Base-by-base conservation (phyloP, 164 flowering plant species). In the Berberis thunbergii region DNA sequence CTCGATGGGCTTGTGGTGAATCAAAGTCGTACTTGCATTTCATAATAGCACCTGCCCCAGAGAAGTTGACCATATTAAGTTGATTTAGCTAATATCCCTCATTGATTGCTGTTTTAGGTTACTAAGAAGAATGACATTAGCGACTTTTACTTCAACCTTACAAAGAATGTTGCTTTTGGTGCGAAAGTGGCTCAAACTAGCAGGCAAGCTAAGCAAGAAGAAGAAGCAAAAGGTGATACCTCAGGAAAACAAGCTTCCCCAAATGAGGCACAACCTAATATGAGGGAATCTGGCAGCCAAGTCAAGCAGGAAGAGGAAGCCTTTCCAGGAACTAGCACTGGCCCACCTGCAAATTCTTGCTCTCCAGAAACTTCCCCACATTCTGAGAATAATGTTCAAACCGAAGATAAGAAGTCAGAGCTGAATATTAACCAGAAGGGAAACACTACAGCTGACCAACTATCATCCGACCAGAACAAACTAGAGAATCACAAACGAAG, bases 101-200 rank as follows among this genome's bases (percentile, higher is more conserved):
- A 40, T 63, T 45, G 7, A 26, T 7, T 45, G 49, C 40, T 48
- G 42, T 7, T n/a, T 41, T 64, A 89, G 96, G 91, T 85, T 69
- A 84, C 96, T 3, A 89, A 87, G 80, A 89, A 89, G 80, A 71
- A 60, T n/a, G 96, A 84, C 69, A 63, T 89, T 71, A 79, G 62
- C 57, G 93, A 89, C 43, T 89, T 89, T 67, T 89, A 89, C 74
- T 83, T 85, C 80, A 81, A 81, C 75, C 81, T 89, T 50, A 44
- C 67, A 8, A 86, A 89, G 73, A 87, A 89, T 72, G 85, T 85
- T 49, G 96, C 88, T 13, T 86, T 71, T 75, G 94, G 94, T 50
- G 84, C 80, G 5, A 63, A 46, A 53, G 73, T 67, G 12, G 64
- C 64, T 1, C 74, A 75, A 50, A 42, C 56, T 48, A 72, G 60